Evolutionary conservation across 1,284 basidiomycete species (phyloP).

Genomic region (Gomphus bonarii): DNA sequence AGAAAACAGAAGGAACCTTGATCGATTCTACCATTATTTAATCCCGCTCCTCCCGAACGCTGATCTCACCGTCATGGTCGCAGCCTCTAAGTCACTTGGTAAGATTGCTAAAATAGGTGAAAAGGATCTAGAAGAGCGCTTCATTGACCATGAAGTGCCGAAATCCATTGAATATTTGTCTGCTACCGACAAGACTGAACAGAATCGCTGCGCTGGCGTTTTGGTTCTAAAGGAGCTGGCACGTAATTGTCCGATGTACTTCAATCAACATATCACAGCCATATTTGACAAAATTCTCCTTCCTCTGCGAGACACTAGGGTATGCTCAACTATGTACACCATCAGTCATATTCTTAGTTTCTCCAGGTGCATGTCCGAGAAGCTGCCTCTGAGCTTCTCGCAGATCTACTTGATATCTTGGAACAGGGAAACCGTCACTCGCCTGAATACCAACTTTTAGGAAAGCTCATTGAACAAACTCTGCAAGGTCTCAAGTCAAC

Average conservation of each 20-base stretch:
- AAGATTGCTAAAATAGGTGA: constrained; percentile 76
- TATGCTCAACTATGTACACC: constrained; percentile 25
- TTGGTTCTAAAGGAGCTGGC: constrained; percentile 89
- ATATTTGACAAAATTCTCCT: constrained; percentile 89
- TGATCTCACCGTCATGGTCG: constrained; percentile 82
- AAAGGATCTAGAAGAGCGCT: constrained; percentile 72
- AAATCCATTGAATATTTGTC: constrained; percentile 72
- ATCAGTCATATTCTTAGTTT: neutral
- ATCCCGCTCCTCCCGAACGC: constrained; percentile 75
- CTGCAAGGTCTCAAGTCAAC: constrained; percentile 72
- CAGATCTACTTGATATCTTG: constrained; percentile 82
- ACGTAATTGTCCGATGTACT: constrained; percentile 73
- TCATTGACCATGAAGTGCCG: constrained; percentile 80
- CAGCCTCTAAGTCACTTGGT: constrained; percentile 78
- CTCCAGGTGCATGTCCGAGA: constrained; percentile 60
- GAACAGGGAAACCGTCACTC: constrained; percentile 59
- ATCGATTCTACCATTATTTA: constrained; percentile 87
- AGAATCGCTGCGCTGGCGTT: constrained; percentile 73
- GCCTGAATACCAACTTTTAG: constrained; percentile 49
- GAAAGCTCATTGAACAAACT: constrained; percentile 82
- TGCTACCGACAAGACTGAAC: constrained; percentile 57
- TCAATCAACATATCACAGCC: constrained; percentile 76
- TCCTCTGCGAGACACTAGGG: constrained; percentile 74
- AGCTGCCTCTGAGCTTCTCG: constrained; percentile 82
- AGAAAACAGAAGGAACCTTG: constrained; percentile 67